Evolutionary conservation across 257 asterid species (phyloP), one percentile per base, ranked within the genome.

Genomic region (Thymus quinquecostatus): DNA sequence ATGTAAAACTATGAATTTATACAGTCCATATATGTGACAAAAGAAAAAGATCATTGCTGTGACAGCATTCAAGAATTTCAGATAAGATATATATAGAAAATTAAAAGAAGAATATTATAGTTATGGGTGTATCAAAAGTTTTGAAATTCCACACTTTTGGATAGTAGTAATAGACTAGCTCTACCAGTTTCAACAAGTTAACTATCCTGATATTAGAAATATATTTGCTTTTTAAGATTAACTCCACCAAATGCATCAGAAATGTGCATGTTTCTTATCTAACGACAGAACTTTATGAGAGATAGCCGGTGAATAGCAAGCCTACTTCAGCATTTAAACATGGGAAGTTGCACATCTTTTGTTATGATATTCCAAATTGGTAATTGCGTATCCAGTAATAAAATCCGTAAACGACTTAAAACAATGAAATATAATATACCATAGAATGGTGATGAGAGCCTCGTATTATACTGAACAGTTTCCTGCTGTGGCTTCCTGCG

Each of bases 401-500:
- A 56, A 63, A 61, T 69, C 36, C n/a, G 44, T 47, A 28, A 68
- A 33, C 51, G 30, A 21, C 60, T 44, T 10, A 9, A 64, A 56
- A 28, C 41, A 38, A 38, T 38, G 4, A 1, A 50, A 66, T 47
- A 56, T 10, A 60, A 44, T 88, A 44, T 88, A 93, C 98, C 98
- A 71, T 90, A 85, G 77, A 77, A 81, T 50, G 91, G 78, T 9
- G 90, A 73, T 30, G 92, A 68, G 59, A 86, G 81, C 74, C 88
- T 86, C 5, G 92, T 41, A 70, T 77, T 81, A 81, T 84, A 86
- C 60, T 82, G 90, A 54, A 87, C 68, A 3, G 89, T 74, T 64
- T 92, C 96, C 77, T 82, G 95, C 65, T 81, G 90, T 28, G 97
- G 96, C 81, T 91, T 93, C 75, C 98, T 89, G 62, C 98, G 96